These are phyloP conservation scores for Aspergillus sclerotioniger DNA, from an alignment of 495 filamentous ascomycete species.

Conservation along the genomic window DNA sequence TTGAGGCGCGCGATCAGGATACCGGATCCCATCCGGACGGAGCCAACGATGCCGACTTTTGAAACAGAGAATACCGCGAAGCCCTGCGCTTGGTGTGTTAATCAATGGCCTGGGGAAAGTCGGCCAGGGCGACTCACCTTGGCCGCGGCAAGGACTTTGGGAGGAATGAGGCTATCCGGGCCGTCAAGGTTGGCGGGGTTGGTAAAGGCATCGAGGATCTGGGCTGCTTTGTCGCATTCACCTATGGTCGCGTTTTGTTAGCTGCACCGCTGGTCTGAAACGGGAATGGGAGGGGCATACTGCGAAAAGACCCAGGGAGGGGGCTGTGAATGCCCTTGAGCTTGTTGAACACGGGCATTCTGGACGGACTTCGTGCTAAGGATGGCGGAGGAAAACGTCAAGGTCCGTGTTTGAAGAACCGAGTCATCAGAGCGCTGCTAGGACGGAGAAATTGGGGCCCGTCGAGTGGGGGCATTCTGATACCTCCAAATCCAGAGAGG, in stretches of 20 bases:
- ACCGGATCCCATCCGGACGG: conserved; percentile 82
- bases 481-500: too few species aligned
- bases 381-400: not conserved
- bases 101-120: not conserved
- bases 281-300: conserved; percentile 30
- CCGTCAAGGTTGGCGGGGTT: conserved; percentile 83
- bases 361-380: not conserved
- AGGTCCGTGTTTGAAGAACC: not conserved
- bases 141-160: conserved; percentile 72
- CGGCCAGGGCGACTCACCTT: conserved; percentile 55
- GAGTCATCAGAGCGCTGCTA: not conserved
- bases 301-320: conserved; percentile 56
- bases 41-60: conserved; percentile 87
- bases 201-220: conserved; percentile 84
- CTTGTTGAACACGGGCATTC: conserved; percentile 18
- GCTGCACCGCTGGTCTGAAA: not conserved
- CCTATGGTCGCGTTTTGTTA: conserved; percentile 34
- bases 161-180: conserved; percentile 88
- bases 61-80: conserved; percentile 87
- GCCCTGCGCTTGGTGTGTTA: conserved; percentile 53
- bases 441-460: not conserved
- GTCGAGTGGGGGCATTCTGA: too few species aligned
- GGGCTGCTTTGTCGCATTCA: conserved; percentile 79
- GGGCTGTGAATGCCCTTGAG: conserved; percentile 58
- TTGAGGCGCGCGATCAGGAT: conserved; percentile 85